Conservation (phyloP, 1,284 basidiomycete species). For the Amylostereum areolatum region DNA sequence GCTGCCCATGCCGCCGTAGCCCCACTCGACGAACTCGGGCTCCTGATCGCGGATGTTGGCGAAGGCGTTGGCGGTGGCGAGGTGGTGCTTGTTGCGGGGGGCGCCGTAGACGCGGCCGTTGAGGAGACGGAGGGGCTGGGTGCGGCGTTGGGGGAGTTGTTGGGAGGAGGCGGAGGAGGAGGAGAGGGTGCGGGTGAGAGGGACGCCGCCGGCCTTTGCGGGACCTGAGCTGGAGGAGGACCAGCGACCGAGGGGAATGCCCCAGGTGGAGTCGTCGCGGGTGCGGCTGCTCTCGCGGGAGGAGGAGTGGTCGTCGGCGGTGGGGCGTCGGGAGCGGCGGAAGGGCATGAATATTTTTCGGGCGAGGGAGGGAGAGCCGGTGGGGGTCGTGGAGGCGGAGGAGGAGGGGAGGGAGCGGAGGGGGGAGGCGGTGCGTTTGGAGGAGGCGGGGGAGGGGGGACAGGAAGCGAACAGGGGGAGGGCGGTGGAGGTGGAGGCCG, state of each 20-base stretch:
- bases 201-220: background rate
- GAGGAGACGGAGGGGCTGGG: conserved; percentile 35
- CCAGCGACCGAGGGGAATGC: conserved; percentile 10
- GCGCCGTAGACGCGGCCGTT: conserved; percentile 76
- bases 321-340: conserved; percentile 6
- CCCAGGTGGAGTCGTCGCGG: conserved; percentile 2
- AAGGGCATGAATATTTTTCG: no score
- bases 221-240: no score
- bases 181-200: background rate
- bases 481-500: conserved; percentile 9
- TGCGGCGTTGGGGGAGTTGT: conserved; percentile 4
- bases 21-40: conserved; percentile 81
- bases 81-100: conserved; percentile 25
- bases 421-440: conserved; percentile 5
- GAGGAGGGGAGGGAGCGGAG: conserved; percentile 15
- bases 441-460: conserved; percentile 7
- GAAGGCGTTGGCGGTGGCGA: conserved; percentile 25
- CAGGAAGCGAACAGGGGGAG: conserved; percentile 9
- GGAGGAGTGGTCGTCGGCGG: conserved; percentile 1
- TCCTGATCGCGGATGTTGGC: conserved; percentile 44
- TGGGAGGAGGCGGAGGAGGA: background rate
- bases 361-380: no score
- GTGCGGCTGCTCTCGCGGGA: conserved; percentile 3
- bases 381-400: conserved; percentile 24
- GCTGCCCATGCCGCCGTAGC: conserved; percentile 78